Conservation (phyloP, 306 rosid genomes). For the Cucumis hystrix region DNA sequence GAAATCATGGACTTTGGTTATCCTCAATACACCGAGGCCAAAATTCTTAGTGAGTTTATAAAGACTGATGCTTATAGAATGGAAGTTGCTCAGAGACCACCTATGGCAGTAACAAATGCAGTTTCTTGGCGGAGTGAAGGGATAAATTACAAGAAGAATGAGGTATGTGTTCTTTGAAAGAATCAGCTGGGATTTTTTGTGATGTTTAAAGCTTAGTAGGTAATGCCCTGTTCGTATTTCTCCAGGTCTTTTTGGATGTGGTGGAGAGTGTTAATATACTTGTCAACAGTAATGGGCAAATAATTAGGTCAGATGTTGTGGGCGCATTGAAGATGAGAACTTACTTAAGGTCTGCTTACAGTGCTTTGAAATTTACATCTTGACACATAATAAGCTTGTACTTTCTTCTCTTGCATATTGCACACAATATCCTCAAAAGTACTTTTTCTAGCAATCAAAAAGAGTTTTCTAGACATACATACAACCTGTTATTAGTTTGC, state of each 20-base stretch:
- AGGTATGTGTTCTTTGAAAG: conserved; percentile 30
- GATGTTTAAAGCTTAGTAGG: conserved; percentile 2
- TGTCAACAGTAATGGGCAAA: conserved; percentile 97
- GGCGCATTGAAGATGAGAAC: conserved; percentile 99
- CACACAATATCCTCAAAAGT: not conserved
- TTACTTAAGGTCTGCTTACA: conserved; percentile 59
- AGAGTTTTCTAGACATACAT: not conserved
- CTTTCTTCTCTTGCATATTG: not conserved
- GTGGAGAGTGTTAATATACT: conserved; percentile 99
- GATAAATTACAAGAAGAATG: conserved; percentile 86
- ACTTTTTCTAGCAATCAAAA: not conserved
- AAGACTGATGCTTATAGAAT: conserved; percentile 98
- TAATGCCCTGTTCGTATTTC: conserved; percentile 10
- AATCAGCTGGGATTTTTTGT: not conserved
- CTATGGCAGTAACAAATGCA: conserved; percentile 99
- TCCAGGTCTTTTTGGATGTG: conserved; percentile 96
- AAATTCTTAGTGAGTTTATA: conserved; percentile 91
- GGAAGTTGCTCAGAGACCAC: conserved; percentile 97
- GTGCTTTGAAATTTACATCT: not conserved
- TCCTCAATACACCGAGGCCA: conserved; percentile 94
- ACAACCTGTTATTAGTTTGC: not conserved
- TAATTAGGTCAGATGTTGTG: conserved; percentile 94
- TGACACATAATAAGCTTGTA: not conserved
- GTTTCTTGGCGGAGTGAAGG: conserved; percentile 99
- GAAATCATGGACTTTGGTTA: conserved; percentile 99